phyloP scores from a whole-genome alignment of 1,139 yeast species.

The Geotrichum bryndzae region DNA sequence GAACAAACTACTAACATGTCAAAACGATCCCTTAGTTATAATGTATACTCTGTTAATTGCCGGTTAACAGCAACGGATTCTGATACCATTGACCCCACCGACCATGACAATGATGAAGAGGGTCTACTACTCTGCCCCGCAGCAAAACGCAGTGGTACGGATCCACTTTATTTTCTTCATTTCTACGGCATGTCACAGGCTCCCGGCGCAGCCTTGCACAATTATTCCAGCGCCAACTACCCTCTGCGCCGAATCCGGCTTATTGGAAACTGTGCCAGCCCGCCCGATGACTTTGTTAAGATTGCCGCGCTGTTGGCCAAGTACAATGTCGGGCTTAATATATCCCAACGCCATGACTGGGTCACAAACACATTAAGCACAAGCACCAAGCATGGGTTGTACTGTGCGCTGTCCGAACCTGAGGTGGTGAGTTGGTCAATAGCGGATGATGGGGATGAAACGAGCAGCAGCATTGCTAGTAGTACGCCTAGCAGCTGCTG shows the following conservation, averaged over 20 bases:
- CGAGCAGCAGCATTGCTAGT: background rate
- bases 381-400: background rate
- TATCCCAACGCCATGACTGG: background rate
- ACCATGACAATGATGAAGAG: background rate
- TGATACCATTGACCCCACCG: background rate
- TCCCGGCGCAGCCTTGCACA: background rate
- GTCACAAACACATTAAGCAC: background rate
- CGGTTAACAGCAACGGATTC: background rate
- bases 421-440: background rate
- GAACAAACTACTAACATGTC: background rate
- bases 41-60: background rate
- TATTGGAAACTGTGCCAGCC: background rate
- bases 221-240: background rate
- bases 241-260: background rate
- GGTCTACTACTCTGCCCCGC: background rate
- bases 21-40: background rate
- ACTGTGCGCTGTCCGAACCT: background rate
- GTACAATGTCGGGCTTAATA: background rate
- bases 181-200: background rate
- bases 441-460: background rate
- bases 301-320: background rate
- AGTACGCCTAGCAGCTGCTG: background rate
- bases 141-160: background rate
- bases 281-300: background rate
- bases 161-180: background rate